Base-by-base conservation (phyloP, 1,284 basidiomycete genomes). In the Ustilago lituana region DNA sequence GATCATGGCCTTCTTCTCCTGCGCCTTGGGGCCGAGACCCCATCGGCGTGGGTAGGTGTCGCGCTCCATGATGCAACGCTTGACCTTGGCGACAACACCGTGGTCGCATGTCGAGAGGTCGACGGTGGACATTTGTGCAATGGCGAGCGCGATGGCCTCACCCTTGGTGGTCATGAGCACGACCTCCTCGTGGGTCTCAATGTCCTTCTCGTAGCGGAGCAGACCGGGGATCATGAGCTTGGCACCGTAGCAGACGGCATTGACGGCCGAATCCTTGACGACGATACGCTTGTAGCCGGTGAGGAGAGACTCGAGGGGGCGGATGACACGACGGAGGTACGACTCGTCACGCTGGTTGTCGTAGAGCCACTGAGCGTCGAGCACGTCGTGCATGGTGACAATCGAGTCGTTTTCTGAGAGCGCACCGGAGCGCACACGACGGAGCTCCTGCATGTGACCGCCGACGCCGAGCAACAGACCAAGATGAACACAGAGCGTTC, bases 91-190 rank as follows among this genome's bases (percentile, higher is more conserved):
- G 35, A 98, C 96, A 56, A 99, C 93, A 57, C 96, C 96, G 82
- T 99, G 96, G 83, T 98, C 95, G 83, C 94, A 98, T 10, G 94
- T 96, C 17, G 94, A 92, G 51, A 99, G 89, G 83, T 98, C 96
- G 63, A 96, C 95, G 10, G 95, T 98, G 12, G 94, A 93, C 96
- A 99, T 98, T 44, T 83, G 82, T 8, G 83, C 83, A 61, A 84
- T 83, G 32, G 92, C 96, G 43, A 99, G 88, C 23, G 96, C 96
- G 81, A 99, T 97, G 37, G 94, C 96, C 84, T 99, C 96, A 74
- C 94, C 96, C 87, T 99, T 99, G 43, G 96, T 99, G 53, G 96
- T 99, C 94, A 99, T 99, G 70, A 99, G 86, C 41, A 99, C 95
- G 44, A 99, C 91, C 84, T 99, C 96, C 84, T 99, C 96, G 83